phyloP scores from a whole-genome alignment of 805 yeast species.

The Yarrowia sp. region DNA sequence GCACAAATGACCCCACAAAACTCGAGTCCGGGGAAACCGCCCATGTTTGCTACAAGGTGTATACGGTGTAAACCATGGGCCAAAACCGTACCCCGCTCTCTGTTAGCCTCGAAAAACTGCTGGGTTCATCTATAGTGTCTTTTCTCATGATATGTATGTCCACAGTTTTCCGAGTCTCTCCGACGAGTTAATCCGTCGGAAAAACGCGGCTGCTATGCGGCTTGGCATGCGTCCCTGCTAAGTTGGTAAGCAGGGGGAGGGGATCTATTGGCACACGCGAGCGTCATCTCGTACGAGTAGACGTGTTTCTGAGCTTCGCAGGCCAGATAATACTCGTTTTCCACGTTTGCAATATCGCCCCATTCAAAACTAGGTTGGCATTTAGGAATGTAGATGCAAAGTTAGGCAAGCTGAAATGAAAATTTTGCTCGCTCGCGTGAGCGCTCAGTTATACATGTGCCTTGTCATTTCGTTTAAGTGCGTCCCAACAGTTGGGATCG shows the following conservation, averaged over 20 bases:
- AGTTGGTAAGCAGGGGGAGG: neutral
- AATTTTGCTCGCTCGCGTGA: neutral
- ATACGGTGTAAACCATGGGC: too few species aligned
- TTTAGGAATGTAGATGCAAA: neutral
- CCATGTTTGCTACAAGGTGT: neutral
- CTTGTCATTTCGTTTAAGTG: too few species aligned
- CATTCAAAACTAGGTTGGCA: too few species aligned
- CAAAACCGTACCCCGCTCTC: too few species aligned
- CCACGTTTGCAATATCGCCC: too few species aligned
- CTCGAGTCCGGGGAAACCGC: neutral
- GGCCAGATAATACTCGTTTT: too few species aligned
- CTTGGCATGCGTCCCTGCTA: neutral
- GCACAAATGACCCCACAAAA: slow-evolving; percentile 14
- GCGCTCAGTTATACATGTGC: too few species aligned
- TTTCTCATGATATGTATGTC: neutral
- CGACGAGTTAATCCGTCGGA: slow-evolving; percentile 24
- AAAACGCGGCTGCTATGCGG: slow-evolving; percentile 17
- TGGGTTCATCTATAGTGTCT: neutral
- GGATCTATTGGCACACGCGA: neutral
- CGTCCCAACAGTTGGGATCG: too few species aligned
- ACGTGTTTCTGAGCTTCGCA: too few species aligned
- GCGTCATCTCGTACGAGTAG: too few species aligned
- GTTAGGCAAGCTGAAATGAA: neutral
- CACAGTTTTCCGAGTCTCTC: neutral
- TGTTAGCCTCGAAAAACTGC: neutral